Base-by-base conservation (phyloP, 768 basidiomycete species). In the Termitomyces sp. region DNA sequence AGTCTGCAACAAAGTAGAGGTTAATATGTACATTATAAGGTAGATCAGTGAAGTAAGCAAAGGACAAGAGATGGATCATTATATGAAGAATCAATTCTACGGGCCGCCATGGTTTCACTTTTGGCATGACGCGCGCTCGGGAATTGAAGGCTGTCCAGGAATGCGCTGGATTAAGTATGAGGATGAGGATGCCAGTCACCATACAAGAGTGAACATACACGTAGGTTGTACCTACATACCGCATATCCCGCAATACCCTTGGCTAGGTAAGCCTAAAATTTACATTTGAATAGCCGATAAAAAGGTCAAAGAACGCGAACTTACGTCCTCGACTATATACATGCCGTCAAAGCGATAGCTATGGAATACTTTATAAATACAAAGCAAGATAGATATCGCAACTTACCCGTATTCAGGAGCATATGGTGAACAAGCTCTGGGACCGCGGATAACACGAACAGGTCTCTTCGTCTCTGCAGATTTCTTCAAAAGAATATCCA, bases 281-380 rank as follows among this genome's bases (percentile, higher is more conserved):
- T 30, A 14, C 16, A 36, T 13, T 47, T 18, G 44, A 6, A 33
- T 30, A 40, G 35, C 13, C 23, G 9, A 8, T 28, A n/a, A 13
- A 1, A 32, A 16, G 41, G 30, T 18, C 36, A 56, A 47, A 43
- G 44, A 46, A 43, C 23, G 1, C 35, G 12, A 41, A 58, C 70
- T 28, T 46, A 77, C 78, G 57, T 64, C 66, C 18, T 69, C 66
- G 5, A 79, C 75, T 10, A 50, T 56, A 63, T 80, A 80, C 13
- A 78, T 68, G 13, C 78, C 77, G 58, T 79, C 77, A 56, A 78
- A 80, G 13, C 77, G 77, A 56, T 75, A 77, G 8, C 76, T 76
- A 49, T 8, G 40, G 26, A 53, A n/a, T 16, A 40, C 12, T n/a
- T 14, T 18, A 12, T n/a, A 7, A 1, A 7, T 13, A 41, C 3